Base-by-base conservation (phyloP, 495 filamentous ascomycete species). In the Penicillium mononematosum region DNA sequence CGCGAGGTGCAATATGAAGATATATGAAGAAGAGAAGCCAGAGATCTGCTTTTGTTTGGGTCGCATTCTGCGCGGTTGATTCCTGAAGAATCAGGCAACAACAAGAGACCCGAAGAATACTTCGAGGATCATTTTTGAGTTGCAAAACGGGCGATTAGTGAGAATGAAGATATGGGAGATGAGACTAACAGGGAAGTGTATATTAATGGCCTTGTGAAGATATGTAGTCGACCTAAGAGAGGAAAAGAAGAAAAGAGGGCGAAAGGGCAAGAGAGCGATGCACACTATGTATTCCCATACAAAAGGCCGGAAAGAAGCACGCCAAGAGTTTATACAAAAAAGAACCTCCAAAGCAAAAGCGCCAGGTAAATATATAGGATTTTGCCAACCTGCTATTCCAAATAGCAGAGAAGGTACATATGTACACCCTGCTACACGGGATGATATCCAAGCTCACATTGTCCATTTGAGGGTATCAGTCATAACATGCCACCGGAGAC, bases 401-500 rank as follows among this genome's bases (percentile, higher is more conserved):
- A 47, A 31, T 11, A 27, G 6, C 6, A 47, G 8, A 16, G 16
- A 46, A 31, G 2, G 16, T 16, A 46, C 24, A 46, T 17, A 24
- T 11, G 25, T 34, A 14, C 31, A 34, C 31, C n/a, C 9, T n/a
- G 27, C 25, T 47, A 19, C 10, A 47, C n/a, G 9, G 25, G 45
- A 31, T 31, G 45, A 51, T 51, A 24, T 24, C 22, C 50, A 53
- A 32, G 16, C 11, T 20, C 5, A 14, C 8, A 25, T 47, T 39
- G 24, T 36, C 31, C 32, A 53, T 56, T 38, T 31, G 34, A 65
- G 64, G 59, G 66, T 65, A 69, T 69, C 59, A 63, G 60, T 32
- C 25, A 48, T 32, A 12, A 48, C 41, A 46, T 31, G 31, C 41
- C 39, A 41, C 54, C 45, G 19, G 2, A 38, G 19, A 56, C 32